A percentile compares a stretch with the other conserved stretches of the same genome.
phyloP scores from a whole-genome alignment of 2,329 filamentous ascomycete genomes.

The Chrysosporium keratinophilum region DNA sequence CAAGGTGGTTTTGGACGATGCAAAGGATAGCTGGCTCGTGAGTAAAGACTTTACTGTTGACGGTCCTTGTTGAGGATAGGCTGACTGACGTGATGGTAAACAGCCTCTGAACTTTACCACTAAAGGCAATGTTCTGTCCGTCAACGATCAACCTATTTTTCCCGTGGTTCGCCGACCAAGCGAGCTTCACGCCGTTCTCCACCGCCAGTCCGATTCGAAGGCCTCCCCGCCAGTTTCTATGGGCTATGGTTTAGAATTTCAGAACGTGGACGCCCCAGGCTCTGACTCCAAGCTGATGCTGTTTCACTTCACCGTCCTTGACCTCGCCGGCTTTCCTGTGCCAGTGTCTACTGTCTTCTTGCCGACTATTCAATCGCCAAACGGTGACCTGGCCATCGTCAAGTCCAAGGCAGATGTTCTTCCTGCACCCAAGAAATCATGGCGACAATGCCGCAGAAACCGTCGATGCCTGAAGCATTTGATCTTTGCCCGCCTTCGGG shows the following conservation, averaged over 20 bases:
- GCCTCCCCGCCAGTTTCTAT: constrained; percentile 30
- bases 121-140: constrained; percentile 26
- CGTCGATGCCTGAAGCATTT: constrained; percentile 32
- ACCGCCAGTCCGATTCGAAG: constrained; percentile 28
- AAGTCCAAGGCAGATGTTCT: constrained; percentile 31
- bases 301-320: constrained; percentile 38
- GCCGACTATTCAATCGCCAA: constrained; percentile 28
- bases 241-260: constrained; percentile 37
- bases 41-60: constrained; percentile 10
- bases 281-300: constrained; percentile 27
- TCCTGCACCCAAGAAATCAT: constrained; percentile 28
- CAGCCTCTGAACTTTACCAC: constrained; percentile 31
- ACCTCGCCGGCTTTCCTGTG: constrained; percentile 34
- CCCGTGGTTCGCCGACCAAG: constrained; percentile 24
- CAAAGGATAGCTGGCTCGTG: constrained; percentile 30
- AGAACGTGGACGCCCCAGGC: constrained; percentile 22
- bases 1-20: constrained; percentile 27
- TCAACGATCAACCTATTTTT: constrained; percentile 34
- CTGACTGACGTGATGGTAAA: constrained; percentile 6
- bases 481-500: constrained; percentile 31
- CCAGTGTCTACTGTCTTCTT: constrained; percentile 37
- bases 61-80: background rate
- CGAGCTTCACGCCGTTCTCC: constrained; percentile 28
- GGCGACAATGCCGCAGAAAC: constrained; percentile 35
- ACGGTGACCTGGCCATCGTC: constrained; percentile 31